Conservation (phyloP, 164 flowering plant species). For the Vitis labrusca region DNA sequence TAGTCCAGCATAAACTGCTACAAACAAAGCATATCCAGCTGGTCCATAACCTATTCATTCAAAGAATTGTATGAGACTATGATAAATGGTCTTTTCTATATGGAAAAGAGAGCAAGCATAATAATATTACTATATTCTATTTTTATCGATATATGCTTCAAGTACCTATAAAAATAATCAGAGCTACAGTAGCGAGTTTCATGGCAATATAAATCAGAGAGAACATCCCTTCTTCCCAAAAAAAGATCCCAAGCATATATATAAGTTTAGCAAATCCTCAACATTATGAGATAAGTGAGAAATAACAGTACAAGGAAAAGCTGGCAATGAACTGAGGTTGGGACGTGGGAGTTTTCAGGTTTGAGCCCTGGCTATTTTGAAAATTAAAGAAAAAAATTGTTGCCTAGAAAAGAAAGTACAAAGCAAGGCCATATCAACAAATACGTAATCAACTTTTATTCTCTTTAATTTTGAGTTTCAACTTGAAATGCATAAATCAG, state of each 20-base stretch:
- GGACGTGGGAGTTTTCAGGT: no score
- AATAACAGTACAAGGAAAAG: neutral
- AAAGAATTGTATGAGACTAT: neutral
- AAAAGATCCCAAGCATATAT: neutral
- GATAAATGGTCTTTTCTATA: neutral
- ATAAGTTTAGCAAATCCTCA: neutral
- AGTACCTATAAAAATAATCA: neutral
- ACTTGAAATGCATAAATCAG: neutral
- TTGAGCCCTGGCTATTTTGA: no score
- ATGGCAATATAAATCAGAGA: neutral
- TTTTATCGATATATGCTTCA: neutral
- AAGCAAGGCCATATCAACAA: neutral
- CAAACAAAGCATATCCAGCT: slow-evolving; percentile 95
- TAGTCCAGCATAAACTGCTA: slow-evolving; percentile 88
- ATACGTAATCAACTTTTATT: neutral
- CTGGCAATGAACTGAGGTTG: no score
- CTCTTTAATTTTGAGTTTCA: neutral
- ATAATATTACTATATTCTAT: neutral
- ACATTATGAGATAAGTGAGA: neutral
- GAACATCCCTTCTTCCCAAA: neutral
- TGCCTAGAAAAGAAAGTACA: neutral
- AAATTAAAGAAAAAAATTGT: no score
- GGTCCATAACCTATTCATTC: slow-evolving; percentile 79
- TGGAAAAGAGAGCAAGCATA: neutral
- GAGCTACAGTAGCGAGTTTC: neutral